A percentile compares a stretch with the other conserved stretches of the same genome.
phyloP scores from a whole-genome alignment of 139 green algal species.

The Prasinococcaceae sp. region DNA sequence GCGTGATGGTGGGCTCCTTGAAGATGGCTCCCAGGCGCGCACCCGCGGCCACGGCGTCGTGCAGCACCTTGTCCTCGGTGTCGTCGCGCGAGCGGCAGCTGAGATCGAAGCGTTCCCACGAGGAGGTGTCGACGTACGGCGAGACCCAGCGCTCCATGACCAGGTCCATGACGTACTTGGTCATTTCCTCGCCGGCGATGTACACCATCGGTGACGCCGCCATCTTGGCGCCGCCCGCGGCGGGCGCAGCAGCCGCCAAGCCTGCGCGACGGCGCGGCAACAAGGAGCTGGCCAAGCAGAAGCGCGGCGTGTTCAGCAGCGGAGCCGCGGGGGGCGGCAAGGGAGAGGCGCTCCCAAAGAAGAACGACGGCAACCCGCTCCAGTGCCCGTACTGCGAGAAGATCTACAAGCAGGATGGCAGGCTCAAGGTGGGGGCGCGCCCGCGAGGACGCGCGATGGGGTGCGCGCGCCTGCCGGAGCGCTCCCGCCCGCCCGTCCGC shows the following conservation, averaged over 20 bases:
- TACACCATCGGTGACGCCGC: constrained; percentile 22
- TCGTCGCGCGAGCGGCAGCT: constrained; percentile 13
- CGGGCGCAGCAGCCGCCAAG: not conserved
- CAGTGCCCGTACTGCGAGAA: constrained; percentile 27
- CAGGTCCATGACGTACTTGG: constrained; percentile 14
- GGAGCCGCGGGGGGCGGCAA: too few relatives aligned
- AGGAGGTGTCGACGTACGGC: constrained; percentile 13
- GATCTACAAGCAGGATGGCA: constrained; percentile 29
- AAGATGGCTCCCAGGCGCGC: constrained; percentile 17
- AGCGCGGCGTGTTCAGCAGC: too few relatives aligned
- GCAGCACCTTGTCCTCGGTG: constrained; percentile 18
- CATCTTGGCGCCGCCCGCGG: constrained; percentile 5
- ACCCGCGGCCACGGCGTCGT: constrained; percentile 15
- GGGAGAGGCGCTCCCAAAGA: too few relatives aligned
- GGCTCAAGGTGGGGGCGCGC: constrained; percentile 20
- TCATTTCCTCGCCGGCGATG: constrained; percentile 23
- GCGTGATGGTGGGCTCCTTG: constrained; percentile 26
- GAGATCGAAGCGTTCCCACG: constrained; percentile 22
- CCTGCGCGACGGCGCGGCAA: too few relatives aligned
- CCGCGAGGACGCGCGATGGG: too few relatives aligned
- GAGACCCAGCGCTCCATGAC: constrained; percentile 18
- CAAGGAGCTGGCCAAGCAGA: too few relatives aligned
- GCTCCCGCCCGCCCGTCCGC: too few relatives aligned
- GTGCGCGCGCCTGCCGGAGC: too few relatives aligned
- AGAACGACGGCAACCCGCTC: too few relatives aligned